Conservation (phyloP, 1,284 basidiomycete genomes). For the Taiwanofungus camphoratus region DNA sequence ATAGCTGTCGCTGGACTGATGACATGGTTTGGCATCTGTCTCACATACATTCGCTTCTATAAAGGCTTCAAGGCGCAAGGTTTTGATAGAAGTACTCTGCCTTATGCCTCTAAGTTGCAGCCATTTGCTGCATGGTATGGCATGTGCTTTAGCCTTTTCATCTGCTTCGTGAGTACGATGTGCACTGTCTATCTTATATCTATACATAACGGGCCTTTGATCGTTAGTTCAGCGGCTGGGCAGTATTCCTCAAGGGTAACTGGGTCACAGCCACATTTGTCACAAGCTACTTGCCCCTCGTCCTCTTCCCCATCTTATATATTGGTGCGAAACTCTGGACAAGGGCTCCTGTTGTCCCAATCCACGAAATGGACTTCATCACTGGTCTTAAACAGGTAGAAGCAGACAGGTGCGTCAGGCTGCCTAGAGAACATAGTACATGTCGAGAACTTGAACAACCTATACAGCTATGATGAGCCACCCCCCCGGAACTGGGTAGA, state of each 20-base stretch:
- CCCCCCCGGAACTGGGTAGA: slow-evolving; percentile 65
- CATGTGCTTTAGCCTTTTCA: slow-evolving; percentile 45
- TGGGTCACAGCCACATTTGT: slow-evolving; percentile 51
- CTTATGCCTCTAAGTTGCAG: slow-evolving; percentile 60
- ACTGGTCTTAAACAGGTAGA: slow-evolving; percentile 68
- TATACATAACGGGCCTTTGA: neutral
- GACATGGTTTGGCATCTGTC: slow-evolving; percentile 81
- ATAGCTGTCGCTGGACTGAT: slow-evolving; percentile 57
- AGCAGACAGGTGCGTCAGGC: slow-evolving; percentile 45
- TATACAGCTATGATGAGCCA: slow-evolving; percentile 53
- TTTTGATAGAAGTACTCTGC: slow-evolving; percentile 58
- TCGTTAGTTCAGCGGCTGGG: slow-evolving; percentile 64
- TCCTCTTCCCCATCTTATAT: slow-evolving; percentile 76
- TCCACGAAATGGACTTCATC: slow-evolving; percentile 77
- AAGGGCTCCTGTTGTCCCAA: slow-evolving; percentile 38
- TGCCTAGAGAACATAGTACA: slow-evolving; percentile 5
- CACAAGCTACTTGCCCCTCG: slow-evolving; percentile 71
- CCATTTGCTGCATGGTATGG: slow-evolving; percentile 74
- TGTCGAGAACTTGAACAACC: slow-evolving; percentile 4
- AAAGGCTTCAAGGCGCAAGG: slow-evolving; percentile 73
- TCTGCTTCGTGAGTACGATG: slow-evolving; percentile 58
- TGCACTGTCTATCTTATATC: no score
- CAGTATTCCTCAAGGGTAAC: slow-evolving; percentile 66
- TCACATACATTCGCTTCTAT: slow-evolving; percentile 82
- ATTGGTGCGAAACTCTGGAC: slow-evolving; percentile 49